Evolutionary conservation across 129 eudicot genomes (phyloP).

Genomic region (Flaveria bidentis): DNA sequence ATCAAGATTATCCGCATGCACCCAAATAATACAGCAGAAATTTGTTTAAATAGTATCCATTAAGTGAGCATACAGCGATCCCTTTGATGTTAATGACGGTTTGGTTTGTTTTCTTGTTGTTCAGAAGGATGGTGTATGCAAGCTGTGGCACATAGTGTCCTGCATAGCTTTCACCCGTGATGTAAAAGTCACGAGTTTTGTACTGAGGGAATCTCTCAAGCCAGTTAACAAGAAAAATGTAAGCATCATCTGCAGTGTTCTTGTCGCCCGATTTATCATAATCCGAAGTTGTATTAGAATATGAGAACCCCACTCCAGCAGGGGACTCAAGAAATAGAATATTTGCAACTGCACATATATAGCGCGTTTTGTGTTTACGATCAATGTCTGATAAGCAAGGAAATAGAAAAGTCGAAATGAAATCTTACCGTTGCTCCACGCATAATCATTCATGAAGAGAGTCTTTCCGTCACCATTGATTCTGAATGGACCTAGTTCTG

Average conservation of each 20-base stretch:
- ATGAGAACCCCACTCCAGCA: slow-evolving; percentile 64
- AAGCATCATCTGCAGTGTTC: slow-evolving; percentile 53
- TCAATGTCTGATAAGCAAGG: slow-evolving; percentile 1
- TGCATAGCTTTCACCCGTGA: slow-evolving; percentile 56
- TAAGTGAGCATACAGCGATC: slow-evolving; percentile 42
- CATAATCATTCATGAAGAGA: slow-evolving; percentile 37
- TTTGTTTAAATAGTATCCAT: neutral
- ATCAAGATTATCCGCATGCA: neutral
- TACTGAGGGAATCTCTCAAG: slow-evolving; percentile 53
- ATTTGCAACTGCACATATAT: slow-evolving; percentile 47
- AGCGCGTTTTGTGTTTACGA: neutral
- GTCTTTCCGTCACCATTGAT: slow-evolving; percentile 46
- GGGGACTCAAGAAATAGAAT: slow-evolving; percentile 62
- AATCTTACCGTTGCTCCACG: slow-evolving; percentile 51
- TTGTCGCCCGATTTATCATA: slow-evolving; percentile 47
- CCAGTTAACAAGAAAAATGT: slow-evolving; percentile 52
- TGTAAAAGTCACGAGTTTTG: slow-evolving; percentile 49
- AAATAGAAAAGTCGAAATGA: neutral
- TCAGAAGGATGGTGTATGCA: slow-evolving; percentile 43
- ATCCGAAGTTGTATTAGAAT: slow-evolving; percentile 47
- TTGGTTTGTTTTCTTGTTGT: slow-evolving; percentile 47
- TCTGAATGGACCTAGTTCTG: slow-evolving; percentile 53
- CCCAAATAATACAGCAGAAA: neutral
- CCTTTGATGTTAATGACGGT: slow-evolving; percentile 55
- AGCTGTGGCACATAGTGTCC: slow-evolving; percentile 68